These are phyloP conservation scores for Leccinum broughii DNA, from an alignment of 768 basidiomycete genomes.

Conservation along the genomic window DNA sequence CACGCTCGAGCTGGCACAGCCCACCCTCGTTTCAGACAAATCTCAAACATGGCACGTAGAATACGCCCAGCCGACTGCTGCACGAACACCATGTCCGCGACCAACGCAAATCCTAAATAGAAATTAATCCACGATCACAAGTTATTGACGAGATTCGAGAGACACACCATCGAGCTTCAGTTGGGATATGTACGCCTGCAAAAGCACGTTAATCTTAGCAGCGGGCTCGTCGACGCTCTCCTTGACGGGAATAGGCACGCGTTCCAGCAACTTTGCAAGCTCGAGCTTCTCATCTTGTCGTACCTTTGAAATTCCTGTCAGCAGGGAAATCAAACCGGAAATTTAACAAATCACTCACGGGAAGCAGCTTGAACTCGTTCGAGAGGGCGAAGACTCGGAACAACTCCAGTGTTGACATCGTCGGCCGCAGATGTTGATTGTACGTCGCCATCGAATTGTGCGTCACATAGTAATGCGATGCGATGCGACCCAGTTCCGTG, in stretches of 20 bases:
- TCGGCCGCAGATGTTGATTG: conserved; percentile 87
- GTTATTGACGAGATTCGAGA: background rate
- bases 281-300: conserved; percentile 87
- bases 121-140: background rate
- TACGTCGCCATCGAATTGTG: conserved; percentile 96
- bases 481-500: conserved; percentile 92
- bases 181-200: conserved; percentile 93
- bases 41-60: conserved; percentile 95
- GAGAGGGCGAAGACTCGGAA: conserved; percentile 95
- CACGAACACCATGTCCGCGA: conserved; percentile 94
- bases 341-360: conserved; percentile 41
- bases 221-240: conserved; percentile 95
- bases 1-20: conserved; percentile 90
- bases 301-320: conserved; percentile 39
- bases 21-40: conserved; percentile 98
- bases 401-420: conserved; percentile 86
- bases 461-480: conserved; percentile 94
- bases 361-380: conserved; percentile 93
- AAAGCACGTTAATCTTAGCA: conserved; percentile 94
- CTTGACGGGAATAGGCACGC: conserved; percentile 96
- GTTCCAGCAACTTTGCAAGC: conserved; percentile 83
- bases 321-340: conserved; percentile 29
- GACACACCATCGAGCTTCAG: conserved; percentile 81
- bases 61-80: conserved; percentile 98
- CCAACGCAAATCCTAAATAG: conserved; percentile 68